Evolutionary conservation across 2,329 filamentous ascomycete genomes (phyloP), one percentile per base, ranked within the genome.

Genomic region (Nigrospora osmanthi): DNA sequence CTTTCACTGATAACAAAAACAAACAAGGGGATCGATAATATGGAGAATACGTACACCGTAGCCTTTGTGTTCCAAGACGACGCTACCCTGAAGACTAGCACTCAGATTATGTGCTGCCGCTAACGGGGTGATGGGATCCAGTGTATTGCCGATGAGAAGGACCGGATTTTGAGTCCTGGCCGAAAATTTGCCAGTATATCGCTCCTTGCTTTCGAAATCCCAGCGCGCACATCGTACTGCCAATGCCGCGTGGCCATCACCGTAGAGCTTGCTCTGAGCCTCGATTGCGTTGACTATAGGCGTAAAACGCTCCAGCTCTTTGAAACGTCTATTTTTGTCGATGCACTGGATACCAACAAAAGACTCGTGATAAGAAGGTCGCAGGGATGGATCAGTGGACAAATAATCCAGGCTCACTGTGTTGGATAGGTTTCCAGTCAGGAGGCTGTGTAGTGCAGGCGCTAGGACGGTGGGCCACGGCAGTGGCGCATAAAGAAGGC

Each of bases 171-270:
- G 19, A 4, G 19, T 61, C 38, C 52, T 57, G 38, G 52, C 53
- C 16, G 44, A 19, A 46, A 58, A 54, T 35, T 43, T 45, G 13
- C 50, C 49, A 5, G 40, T 44, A 31, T 55, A 57, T 6, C 53
- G 45, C 44, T 58, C 59, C 36, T 52, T 55, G 4, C 58, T 54
- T 11, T 51, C 45, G 35, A 57, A 49, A 3, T 46, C 53, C 59
- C 59, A 64, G 31, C 49, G 52, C 3, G 52, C 53, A 49, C 61
- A 64, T 14, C 44, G 31, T 19, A 58, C 47, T 15, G 44, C 36
- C 11, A 54, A 17, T 4, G 14, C 12, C 0, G 50, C 47, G 35
- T 50, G 44, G 3, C 40, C 23, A 34, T 54, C 51, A 10, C 54
- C 56, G 15, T 52, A 48, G 1, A 52, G 17, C 38, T 46, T 30